Conservation (phyloP, 2,329 filamentous ascomycete genomes). For the Pseudophaeomoniella oleicola region DNA sequence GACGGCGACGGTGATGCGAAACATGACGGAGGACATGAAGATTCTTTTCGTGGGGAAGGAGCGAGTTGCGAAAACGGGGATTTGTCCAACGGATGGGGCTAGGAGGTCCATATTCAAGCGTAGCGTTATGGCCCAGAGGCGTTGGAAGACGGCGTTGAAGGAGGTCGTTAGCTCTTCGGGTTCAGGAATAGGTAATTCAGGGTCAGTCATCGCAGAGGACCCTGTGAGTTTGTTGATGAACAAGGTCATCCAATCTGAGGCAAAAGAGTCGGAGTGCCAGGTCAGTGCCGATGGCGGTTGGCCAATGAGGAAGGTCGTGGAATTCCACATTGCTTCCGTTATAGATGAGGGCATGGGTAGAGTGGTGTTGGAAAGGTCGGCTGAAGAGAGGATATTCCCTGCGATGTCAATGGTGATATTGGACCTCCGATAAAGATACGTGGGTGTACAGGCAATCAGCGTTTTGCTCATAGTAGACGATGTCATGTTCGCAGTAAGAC, state of each 20-base stretch:
- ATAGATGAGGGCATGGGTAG: background rate
- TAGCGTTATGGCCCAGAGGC: too few relatives aligned
- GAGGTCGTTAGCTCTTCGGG: too few relatives aligned
- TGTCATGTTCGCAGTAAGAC: background rate
- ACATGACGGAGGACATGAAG: slow-evolving; percentile 33
- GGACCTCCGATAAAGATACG: background rate
- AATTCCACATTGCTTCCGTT: background rate
- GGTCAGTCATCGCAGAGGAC: too few relatives aligned
- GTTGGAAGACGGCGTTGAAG: too few relatives aligned
- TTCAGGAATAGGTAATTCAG: too few relatives aligned
- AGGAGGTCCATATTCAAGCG: too few relatives aligned
- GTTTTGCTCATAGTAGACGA: background rate
- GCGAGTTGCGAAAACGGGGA: background rate
- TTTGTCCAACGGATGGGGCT: too few relatives aligned
- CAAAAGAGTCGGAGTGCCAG: background rate
- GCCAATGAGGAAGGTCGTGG: background rate
- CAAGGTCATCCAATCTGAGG: background rate
- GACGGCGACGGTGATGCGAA: slow-evolving; percentile 29
- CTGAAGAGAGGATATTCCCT: background rate
- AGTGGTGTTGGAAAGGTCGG: background rate
- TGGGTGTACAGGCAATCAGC: background rate
- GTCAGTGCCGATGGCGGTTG: background rate
- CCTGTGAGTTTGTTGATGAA: too few relatives aligned
- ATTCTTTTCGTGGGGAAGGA: slow-evolving; percentile 15
- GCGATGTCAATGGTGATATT: background rate